Base-by-base conservation (phyloP, 805 yeast species). In the Blastobotrys peoriensis region DNA sequence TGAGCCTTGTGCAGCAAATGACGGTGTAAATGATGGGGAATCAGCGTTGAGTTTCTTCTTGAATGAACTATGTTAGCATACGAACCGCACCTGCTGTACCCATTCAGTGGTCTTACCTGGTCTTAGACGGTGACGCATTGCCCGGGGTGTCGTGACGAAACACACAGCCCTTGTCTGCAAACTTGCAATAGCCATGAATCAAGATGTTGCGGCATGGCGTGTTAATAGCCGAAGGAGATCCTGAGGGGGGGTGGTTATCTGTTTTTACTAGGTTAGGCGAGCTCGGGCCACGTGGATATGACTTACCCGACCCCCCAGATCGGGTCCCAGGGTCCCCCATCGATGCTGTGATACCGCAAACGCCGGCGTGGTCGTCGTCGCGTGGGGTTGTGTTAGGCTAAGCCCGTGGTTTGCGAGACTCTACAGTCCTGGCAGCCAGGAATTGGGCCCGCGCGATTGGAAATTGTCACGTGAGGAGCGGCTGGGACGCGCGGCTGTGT, bases 161-260 rank as follows among this genome's bases (percentile, higher is more conserved):
- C 2, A 81, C 83, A 60, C 96, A 87, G 8, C 95, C 95, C 56
- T 86, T 86, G 53, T 83, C 83, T 55, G 85, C 88, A 65, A 76
- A 86, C 61, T 86, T 86, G 69, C 96, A 87, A 57, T 75, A 86
- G 3, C 96, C 96, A 67, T 86, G 87, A 27, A 86, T 85, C 39
- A 82, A 77, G 44, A 86, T 80, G 57, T 87, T 87, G 61, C 88
- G 75, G 65, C 96, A 87, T 45, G 83, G 88, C 22, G 86, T 49
- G 47, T 51, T 53, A 34, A 42, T 49, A 13, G 47, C 40, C 13
- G 37, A 34, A 18, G 8, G 30, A 8, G 30, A 25, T 25, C 30
- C 30, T 8, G 30, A 13, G 8, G 30, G 13, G 10, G 30, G 30
- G 13, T 25, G 30, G 30, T 25, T 25, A 25, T 25, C 30, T 13